Evolutionary conservation across 169 alveolate genomes (phyloP).

Genomic region (Plasmodium fragile): DNA sequence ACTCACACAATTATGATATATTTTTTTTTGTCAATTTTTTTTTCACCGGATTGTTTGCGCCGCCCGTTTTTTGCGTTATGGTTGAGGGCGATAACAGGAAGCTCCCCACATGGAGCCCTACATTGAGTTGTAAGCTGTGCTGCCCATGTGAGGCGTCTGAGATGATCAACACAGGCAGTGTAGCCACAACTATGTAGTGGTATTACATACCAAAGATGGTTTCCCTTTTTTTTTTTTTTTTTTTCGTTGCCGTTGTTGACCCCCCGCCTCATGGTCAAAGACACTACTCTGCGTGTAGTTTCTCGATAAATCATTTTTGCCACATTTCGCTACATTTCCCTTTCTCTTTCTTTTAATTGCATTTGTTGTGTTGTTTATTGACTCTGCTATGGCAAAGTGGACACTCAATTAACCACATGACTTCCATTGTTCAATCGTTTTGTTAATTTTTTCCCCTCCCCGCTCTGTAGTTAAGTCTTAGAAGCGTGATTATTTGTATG

Average conservation of each 20-base stretch:
- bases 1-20: neutral
- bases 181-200: neutral
- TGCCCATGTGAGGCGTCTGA: neutral
- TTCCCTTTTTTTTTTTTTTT: neutral
- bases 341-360: neutral
- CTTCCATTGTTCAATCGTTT: constrained; percentile 6
- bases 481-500: neutral
- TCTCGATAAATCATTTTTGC: neutral
- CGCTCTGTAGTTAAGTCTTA: neutral
- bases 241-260: neutral
- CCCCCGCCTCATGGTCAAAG: neutral
- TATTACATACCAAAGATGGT: neutral
- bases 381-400: neutral
- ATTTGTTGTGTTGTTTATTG: neutral
- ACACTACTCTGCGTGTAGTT: neutral
- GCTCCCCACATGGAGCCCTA: neutral
- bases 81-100: neutral
- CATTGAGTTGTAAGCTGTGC: neutral
- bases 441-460: neutral
- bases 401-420: neutral
- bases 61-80: neutral
- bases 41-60: neutral
- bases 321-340: neutral
- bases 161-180: neutral
- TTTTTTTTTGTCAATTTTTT: neutral